Evolutionary conservation across 768 basidiomycete genomes (phyloP).

Genomic region (Albatrellus ellisii): DNA sequence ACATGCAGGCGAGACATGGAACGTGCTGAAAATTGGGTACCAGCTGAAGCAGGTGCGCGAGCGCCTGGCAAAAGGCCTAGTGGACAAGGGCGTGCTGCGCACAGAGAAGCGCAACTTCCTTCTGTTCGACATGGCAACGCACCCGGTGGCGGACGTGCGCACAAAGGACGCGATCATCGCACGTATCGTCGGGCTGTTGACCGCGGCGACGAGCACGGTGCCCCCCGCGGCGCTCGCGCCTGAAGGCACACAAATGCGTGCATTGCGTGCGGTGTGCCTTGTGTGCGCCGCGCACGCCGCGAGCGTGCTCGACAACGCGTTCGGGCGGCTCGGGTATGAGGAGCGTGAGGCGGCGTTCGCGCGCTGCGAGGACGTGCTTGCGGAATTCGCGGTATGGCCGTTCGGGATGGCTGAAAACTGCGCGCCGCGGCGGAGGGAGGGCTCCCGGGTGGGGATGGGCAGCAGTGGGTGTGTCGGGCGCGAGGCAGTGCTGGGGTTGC

Average conservation of each 20-base stretch:
- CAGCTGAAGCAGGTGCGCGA: constrained; percentile 98
- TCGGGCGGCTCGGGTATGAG: constrained; percentile 80
- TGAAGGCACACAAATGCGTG: constrained; percentile 71
- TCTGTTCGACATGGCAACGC: constrained; percentile 99
- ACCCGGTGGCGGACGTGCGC: constrained; percentile 89
- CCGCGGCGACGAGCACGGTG: constrained; percentile 69
- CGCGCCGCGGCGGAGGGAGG: constrained; percentile 23
- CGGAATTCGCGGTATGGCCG: constrained; percentile 87
- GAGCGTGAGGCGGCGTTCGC: constrained; percentile 89
- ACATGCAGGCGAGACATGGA: constrained; percentile 92
- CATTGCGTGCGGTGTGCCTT: constrained; percentile 68
- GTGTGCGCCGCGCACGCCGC: constrained; percentile 91
- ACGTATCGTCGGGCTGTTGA: constrained; percentile 67
- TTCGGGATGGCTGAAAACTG: constrained; percentile 34
- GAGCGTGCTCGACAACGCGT: constrained; percentile 90
- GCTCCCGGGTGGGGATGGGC: constrained; percentile 41
- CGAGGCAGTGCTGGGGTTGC: constrained; percentile 60
- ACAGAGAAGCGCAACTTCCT: constrained; percentile 99
- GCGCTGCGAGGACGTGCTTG: constrained; percentile 87
- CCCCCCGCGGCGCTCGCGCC: constrained; percentile 63
- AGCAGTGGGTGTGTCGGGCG: constrained; percentile 33
- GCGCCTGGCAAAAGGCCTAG: constrained; percentile 90
- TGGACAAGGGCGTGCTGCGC: constrained; percentile 97
- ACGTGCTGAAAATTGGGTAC: constrained; percentile 99
- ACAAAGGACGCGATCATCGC: constrained; percentile 77